Conservation (phyloP, 129 eudicot species). For the Apium graveolens region DNA sequence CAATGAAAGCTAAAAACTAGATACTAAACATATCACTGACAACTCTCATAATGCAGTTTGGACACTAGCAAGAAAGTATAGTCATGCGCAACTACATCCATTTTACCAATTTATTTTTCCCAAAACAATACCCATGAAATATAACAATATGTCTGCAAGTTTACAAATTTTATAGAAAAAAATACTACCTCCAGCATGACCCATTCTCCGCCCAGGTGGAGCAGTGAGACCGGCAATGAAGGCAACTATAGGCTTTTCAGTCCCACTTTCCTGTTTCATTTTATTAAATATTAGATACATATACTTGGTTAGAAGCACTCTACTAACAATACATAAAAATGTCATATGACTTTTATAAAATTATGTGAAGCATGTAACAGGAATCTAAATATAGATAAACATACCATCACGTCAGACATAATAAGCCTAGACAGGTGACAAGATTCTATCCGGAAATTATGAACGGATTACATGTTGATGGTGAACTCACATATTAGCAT, state of each 20-base stretch:
- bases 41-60: not conserved
- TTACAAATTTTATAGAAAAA: not conserved
- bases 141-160: not conserved
- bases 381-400: not conserved
- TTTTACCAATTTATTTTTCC: not conserved
- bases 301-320: not conserved
- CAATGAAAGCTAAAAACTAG: not conserved
- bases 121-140: not conserved
- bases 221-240: constrained; percentile 99
- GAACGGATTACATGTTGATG: not conserved
- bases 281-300: not conserved
- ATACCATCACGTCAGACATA: not conserved
- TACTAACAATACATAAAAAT: not conserved
- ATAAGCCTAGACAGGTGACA: not conserved
- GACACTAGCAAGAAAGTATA: not conserved
- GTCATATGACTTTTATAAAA: not conserved
- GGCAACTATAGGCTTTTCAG: constrained; percentile 93
- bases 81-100: not conserved
- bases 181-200: constrained; percentile 96
- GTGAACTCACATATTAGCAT: not conserved
- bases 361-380: not conserved
- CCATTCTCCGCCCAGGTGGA: constrained; percentile 99
- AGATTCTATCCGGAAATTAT: too few species aligned
- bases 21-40: not conserved
- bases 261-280: constrained; percentile 85